Evolutionary conservation across 2,329 filamentous ascomycete genomes (phyloP).

Genomic region (Penicillium paneum): DNA sequence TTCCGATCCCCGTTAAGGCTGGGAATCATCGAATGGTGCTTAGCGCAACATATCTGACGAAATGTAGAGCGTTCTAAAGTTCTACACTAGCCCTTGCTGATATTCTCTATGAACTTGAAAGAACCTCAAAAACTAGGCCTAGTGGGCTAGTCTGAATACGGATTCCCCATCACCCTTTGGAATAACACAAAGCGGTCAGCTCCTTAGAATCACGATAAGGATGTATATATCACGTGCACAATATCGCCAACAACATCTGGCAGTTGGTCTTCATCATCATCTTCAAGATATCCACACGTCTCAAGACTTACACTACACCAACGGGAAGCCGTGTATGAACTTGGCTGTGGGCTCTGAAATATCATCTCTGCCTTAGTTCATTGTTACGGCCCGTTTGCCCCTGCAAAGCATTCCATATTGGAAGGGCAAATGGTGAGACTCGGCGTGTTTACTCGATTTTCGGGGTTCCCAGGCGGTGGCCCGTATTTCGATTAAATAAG

Average conservation of each 20-base stretch:
- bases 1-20: neutral
- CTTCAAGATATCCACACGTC: neutral
- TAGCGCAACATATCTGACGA: neutral
- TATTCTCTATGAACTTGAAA: neutral
- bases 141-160: neutral
- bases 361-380: neutral
- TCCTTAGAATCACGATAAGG: neutral
- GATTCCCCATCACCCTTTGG: neutral
- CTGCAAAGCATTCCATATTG: neutral
- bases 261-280: neutral
- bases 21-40: neutral
- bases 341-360: neutral
- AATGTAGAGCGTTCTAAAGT: neutral
- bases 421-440: neutral
- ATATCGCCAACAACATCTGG: neutral
- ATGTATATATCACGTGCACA: neutral
- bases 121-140: neutral
- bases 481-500: neutral
- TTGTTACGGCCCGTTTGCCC: too few species aligned
- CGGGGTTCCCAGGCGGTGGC: neutral
- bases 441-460: neutral
- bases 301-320: neutral
- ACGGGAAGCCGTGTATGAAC: neutral
- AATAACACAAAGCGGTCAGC: neutral
- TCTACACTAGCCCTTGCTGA: neutral